Percentiles rank a stretch among this genome's conserved stretches.
phyloP scores from a whole-genome alignment of 1,139 yeast species.

The Blastobotrys buckinghamii region DNA sequence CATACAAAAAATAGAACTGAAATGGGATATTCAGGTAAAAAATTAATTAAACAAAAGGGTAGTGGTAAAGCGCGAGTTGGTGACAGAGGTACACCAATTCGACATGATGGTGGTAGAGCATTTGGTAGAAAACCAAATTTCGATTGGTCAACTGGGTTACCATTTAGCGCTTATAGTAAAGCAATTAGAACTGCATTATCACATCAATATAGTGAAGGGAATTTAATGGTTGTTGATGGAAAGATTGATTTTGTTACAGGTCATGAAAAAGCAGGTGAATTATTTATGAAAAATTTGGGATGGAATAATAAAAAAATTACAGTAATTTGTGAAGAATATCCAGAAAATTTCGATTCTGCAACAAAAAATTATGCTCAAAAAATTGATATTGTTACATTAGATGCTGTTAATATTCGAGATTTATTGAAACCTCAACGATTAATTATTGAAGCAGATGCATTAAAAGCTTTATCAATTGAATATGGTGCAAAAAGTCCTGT shows the following conservation, averaged over 20 bases:
- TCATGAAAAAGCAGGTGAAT: conserved; percentile 47
- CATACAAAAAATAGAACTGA: conserved; percentile 83
- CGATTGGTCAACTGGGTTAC: conserved; percentile 80
- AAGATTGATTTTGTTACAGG: conserved; percentile 45
- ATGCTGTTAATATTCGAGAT: conserved; percentile 80
- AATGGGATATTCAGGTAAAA: conserved; percentile 78
- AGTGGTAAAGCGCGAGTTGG: conserved; percentile 94
- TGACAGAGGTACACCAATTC: conserved; percentile 89
- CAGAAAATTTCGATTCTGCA: conserved; percentile 47
- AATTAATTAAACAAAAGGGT: conserved; percentile 87
- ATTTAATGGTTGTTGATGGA: conserved; percentile 62
- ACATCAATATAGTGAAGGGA: conserved; percentile 70
- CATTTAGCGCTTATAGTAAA: conserved; percentile 60
- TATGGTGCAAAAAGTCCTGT: conserved; percentile 16
- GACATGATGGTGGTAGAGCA: conserved; percentile 87
- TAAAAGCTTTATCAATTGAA: conserved; percentile 41
- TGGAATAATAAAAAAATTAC: conserved; percentile 53
- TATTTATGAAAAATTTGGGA: conserved; percentile 54
- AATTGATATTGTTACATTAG: conserved; percentile 66
- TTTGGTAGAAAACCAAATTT: conserved; percentile 80
- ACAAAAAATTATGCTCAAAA: conserved; percentile 38
- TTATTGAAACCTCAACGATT: conserved; percentile 73
- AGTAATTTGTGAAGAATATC: conserved; percentile 56
- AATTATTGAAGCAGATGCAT: conserved; percentile 67
- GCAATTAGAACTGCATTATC: conserved; percentile 82